Evolutionary conservation across 2,329 filamentous ascomycete species (phyloP).

Genomic region (Xylariales sp.): DNA sequence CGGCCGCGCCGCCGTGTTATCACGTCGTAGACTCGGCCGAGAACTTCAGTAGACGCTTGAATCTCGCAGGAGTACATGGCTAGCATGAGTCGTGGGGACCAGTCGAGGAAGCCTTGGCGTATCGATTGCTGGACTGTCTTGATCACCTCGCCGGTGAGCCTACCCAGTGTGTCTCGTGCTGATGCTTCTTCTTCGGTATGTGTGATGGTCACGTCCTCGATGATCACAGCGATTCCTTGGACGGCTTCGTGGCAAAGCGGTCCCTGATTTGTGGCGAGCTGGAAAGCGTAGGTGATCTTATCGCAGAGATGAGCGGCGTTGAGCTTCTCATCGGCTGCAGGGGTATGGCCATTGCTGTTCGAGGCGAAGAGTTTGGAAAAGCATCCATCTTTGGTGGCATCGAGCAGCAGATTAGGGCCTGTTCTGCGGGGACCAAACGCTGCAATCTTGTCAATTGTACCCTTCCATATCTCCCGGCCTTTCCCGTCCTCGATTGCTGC

Average conservation of each 20-base stretch:
- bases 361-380: constrained; percentile 62
- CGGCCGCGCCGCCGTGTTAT: constrained; percentile 88
- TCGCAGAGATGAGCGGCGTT: constrained; percentile 71
- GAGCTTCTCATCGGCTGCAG: constrained; percentile 44
- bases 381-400: constrained; percentile 67
- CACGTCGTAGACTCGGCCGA: constrained; percentile 94
- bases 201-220: constrained; percentile 71
- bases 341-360: constrained; percentile 27
- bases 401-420: constrained; percentile 86
- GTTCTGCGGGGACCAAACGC: constrained; percentile 82
- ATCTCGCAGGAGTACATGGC: constrained; percentile 99
- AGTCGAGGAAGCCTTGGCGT: constrained; percentile 82
- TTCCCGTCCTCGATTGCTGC: constrained; percentile 66
- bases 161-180: constrained; percentile 63
- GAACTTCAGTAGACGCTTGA: constrained; percentile 84
- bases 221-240: constrained; percentile 85
- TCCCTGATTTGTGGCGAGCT: constrained; percentile 82
- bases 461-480: constrained; percentile 71
- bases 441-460: constrained; percentile 73
- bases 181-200: constrained; percentile 48
- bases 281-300: constrained; percentile 91
- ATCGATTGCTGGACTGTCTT: constrained; percentile 83
- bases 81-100: constrained; percentile 89
- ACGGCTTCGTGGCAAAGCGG: constrained; percentile 90
- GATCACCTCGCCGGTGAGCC: constrained; percentile 89